Conservation (phyloP, 169 alveolate species). For the Cryptosporidium sp. region DNA sequence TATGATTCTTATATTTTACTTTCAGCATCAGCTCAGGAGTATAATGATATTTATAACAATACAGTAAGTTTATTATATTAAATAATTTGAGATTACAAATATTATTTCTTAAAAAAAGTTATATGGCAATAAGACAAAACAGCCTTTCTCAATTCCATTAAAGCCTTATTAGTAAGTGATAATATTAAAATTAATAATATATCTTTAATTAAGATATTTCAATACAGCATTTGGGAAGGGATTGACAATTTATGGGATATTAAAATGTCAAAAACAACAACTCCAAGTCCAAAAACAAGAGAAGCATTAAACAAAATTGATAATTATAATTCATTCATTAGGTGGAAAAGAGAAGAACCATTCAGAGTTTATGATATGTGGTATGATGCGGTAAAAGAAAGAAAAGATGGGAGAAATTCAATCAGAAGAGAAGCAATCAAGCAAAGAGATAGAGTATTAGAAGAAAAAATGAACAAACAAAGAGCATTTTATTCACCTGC, state of each 20-base stretch:
- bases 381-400: conserved; percentile 64
- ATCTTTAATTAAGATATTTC: background rate
- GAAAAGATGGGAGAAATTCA: conserved; percentile 9
- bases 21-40: conserved; percentile 68
- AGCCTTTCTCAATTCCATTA: conserved; percentile 58
- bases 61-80: background rate
- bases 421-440: conserved; percentile 37
- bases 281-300: conserved; percentile 60
- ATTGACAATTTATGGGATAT: conserved; percentile 54
- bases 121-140: background rate
- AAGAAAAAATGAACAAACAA: conserved; percentile 60
- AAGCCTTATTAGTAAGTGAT: conserved; percentile 71
- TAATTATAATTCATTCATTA: conserved; percentile 28
- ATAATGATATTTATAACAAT: background rate
- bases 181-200: background rate
- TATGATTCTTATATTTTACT: conserved; percentile 70
- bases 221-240: conserved; percentile 63
- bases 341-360: conserved; percentile 70
- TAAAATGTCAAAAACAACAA: conserved; percentile 59
- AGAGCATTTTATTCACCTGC: conserved; percentile 56
- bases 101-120: background rate
- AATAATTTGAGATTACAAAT: background rate
- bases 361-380: conserved; percentile 52
- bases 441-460: conserved; percentile 64
- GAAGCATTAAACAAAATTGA: conserved; percentile 30